Evolutionary conservation across 306 rosid genomes (phyloP).

Genomic region (Dalbergia cochinchinensis): DNA sequence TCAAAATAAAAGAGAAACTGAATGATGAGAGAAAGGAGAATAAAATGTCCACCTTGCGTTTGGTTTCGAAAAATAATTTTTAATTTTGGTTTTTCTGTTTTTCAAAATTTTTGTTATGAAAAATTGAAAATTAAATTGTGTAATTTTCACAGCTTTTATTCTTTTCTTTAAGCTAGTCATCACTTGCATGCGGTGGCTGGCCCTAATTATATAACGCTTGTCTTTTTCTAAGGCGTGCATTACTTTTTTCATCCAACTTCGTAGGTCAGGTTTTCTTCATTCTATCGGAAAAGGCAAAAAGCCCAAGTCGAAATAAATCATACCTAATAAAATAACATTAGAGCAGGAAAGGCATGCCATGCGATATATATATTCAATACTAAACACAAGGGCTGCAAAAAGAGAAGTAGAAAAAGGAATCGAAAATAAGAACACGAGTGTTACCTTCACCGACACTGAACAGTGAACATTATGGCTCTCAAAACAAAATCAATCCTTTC

Average conservation of each 20-base stretch:
- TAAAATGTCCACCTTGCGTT: not conserved
- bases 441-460: conserved; percentile 19
- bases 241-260: conserved; percentile 29
- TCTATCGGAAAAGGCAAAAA: not conserved
- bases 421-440: not conserved
- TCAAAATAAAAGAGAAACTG: not conserved
- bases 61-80: too few relatives aligned
- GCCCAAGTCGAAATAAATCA: not conserved
- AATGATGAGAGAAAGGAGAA: not conserved
- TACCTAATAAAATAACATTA: not conserved
- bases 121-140: too few relatives aligned
- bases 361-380: conserved; percentile 9
- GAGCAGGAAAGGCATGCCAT: conserved; percentile 24
- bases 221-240: conserved; percentile 46
- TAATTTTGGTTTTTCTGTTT: too few relatives aligned
- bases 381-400: not conserved
- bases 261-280: not conserved
- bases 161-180: not conserved
- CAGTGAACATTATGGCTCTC: not conserved
- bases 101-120: too few relatives aligned
- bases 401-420: not conserved
- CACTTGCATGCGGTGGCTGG: conserved; percentile 32
- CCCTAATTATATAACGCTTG: conserved; percentile 9
- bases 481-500: not conserved
- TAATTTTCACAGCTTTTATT: too few relatives aligned